These are phyloP conservation scores for Claviceps spartinae DNA, from an alignment of 2,329 filamentous ascomycete genomes.

Conservation along the genomic window DNA sequence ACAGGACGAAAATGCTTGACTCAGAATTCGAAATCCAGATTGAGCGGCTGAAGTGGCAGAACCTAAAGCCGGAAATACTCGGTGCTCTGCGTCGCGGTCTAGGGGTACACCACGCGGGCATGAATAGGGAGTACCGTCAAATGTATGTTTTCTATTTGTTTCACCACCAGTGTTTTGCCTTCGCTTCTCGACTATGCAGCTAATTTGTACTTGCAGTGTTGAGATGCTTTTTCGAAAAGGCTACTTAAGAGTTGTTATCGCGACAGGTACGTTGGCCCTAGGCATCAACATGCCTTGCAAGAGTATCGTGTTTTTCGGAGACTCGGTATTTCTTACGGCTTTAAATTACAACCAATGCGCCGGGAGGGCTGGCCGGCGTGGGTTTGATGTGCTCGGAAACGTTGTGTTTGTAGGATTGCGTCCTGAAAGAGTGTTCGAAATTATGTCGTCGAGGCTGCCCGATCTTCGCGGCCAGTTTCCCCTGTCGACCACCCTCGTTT, in stretches of 20 bases:
- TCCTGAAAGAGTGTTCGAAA: constrained; percentile 44
- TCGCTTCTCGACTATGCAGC: neutral
- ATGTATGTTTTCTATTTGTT: constrained; percentile 23
- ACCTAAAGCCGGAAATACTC: constrained; percentile 34
- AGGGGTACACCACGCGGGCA: constrained; percentile 65
- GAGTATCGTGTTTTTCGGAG: constrained; percentile 64
- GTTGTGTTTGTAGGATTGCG: constrained; percentile 62
- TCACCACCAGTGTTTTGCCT: neutral
- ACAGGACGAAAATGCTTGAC: constrained; percentile 41
- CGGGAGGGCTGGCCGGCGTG: constrained; percentile 65
- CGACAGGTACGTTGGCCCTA: constrained; percentile 61
- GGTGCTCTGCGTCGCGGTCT: constrained; percentile 52
- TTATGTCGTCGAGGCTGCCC: constrained; percentile 59
- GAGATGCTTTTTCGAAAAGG: constrained; percentile 65
- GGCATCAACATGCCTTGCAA: constrained; percentile 80
- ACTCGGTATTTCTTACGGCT: constrained; percentile 58
- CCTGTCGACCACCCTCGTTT: constrained; percentile 57
- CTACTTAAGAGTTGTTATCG: constrained; percentile 56
- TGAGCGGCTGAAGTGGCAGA: constrained; percentile 34
- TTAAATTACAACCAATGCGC: constrained; percentile 66
- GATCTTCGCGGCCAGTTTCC: constrained; percentile 68
- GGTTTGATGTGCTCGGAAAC: constrained; percentile 69
- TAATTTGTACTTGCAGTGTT: constrained; percentile 26
- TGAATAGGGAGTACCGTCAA: constrained; percentile 67
- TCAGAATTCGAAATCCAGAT: constrained; percentile 46